phyloP scores from a whole-genome alignment of 1,284 basidiomycete species.

The Psilocybe mexicana region DNA sequence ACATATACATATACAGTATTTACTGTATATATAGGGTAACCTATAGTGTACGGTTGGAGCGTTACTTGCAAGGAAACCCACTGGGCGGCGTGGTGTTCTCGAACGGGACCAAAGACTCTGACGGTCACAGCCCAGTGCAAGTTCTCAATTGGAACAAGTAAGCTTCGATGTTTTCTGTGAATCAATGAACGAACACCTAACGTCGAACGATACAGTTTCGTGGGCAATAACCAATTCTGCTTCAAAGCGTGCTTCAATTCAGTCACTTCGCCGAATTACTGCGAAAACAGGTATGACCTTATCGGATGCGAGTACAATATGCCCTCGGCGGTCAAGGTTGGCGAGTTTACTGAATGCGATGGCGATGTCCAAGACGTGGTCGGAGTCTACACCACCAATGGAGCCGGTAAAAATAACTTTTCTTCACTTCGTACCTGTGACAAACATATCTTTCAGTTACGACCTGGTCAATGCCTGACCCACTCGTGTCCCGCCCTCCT shows the following conservation, averaged over 20 bases:
- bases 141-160: slow-evolving; percentile 22
- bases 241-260: slow-evolving; percentile 34
- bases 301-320: slow-evolving; percentile 32
- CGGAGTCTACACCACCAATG: slow-evolving; percentile 14
- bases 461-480: slow-evolving; percentile 22
- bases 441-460: slow-evolving; percentile 5
- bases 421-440: neutral
- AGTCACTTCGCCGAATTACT: slow-evolving; percentile 27
- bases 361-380: slow-evolving; percentile 23
- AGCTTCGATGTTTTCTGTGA: neutral
- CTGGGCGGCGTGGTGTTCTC: slow-evolving; percentile 22
- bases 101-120: slow-evolving; percentile 19
- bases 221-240: slow-evolving; percentile 32
- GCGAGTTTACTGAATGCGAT: slow-evolving; percentile 20
- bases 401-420: slow-evolving; percentile 9
- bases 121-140: slow-evolving; percentile 17
- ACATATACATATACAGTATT: too few species aligned
- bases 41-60: too few species aligned
- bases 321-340: slow-evolving; percentile 24
- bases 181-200: too few species aligned
- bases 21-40: too few species aligned
- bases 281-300: slow-evolving; percentile 29
- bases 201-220: slow-evolving; percentile 22
- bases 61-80: slow-evolving; percentile 18
- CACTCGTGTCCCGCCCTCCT: slow-evolving; percentile 16